Evolutionary conservation across 2,329 filamentous ascomycete genomes (phyloP), one percentile per base, ranked within the genome.

Genomic region (Fusarium penzigii): DNA sequence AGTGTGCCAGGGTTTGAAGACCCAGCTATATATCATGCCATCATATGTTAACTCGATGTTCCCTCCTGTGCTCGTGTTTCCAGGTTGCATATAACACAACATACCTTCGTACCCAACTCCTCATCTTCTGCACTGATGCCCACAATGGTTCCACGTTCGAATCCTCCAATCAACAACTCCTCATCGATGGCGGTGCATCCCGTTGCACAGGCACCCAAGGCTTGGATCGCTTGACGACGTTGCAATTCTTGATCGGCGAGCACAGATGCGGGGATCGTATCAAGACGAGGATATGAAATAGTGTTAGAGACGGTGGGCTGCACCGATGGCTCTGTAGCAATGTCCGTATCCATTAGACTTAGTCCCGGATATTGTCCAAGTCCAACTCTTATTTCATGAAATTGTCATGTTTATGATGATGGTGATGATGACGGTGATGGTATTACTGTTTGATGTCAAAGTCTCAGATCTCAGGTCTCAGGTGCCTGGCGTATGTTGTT

Each of bases 51-150:
- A 46, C 46, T 29, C 5, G 11, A 43, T n/a, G 16, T 3, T 14
- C 29, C 29, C 10, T 32, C 12, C 16, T 13, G 20, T n/a, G 8
- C 17, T 17, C 14, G 12, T 10, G 12, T 12, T 17, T 29, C 25
- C 17, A 12, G n/a, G n/a, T n/a, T 25, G 5, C 20, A 25, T 25
- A 7, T 25, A 5, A 25, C 20, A 55, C 5, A 46, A 68, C 75
- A 65, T 50, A 82, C 79, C 65, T 73, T 54, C 25, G 81, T 52
- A 1, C 76, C 79, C 52, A 81, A 65, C n/a, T 69, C 72, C 39
- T 76, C 77, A 17, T 78, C 76, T 65, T 82, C 80, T 0, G 77
- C 70, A 49, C 81, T 85, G 49, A 84, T 48, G 1, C 82, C 82
- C 1, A 82, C 76, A 0, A 85, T 74, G 17, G 68, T 69, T 0